These are phyloP conservation scores for Penicillium digitatum DNA, from an alignment of 2,329 filamentous ascomycete species.

Conservation along the genomic window DNA sequence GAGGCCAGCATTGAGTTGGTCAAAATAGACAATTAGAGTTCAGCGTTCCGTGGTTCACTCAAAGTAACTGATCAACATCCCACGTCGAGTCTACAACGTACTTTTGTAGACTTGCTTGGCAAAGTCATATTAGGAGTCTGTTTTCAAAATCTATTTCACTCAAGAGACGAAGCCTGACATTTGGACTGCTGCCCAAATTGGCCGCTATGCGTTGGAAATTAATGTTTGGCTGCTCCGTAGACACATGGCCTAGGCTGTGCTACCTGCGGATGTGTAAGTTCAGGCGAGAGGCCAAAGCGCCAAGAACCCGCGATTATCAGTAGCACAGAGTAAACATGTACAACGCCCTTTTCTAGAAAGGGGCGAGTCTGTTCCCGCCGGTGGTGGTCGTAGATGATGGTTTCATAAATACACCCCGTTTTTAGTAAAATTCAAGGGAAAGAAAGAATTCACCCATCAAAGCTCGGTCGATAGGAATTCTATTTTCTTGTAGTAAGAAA, in stretches of 20 bases:
- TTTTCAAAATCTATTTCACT: background rate
- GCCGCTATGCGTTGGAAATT: constrained; percentile 3
- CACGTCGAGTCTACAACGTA: constrained; percentile 1
- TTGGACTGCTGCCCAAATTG: constrained; percentile 9
- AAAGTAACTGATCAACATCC: constrained; percentile 4
- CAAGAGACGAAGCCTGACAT: background rate
- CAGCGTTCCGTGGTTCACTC: constrained; percentile 9
- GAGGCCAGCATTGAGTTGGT: background rate
- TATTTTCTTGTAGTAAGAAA: constrained; percentile 1
- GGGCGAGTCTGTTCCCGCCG: background rate
- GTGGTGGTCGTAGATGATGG: background rate
- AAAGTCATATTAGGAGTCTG: background rate
- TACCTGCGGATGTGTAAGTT: constrained; percentile 5
- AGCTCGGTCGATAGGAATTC: constrained; percentile 3
- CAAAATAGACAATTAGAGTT: constrained; percentile 9
- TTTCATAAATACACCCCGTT: background rate
- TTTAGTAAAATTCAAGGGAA: background rate
- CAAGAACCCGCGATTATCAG: constrained; percentile 1
- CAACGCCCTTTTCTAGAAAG: background rate
- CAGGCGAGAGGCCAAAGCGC: constrained; percentile 4
- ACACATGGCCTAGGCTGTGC: constrained; percentile 10
- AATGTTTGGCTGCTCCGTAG: constrained; percentile 6
- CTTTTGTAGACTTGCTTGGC: background rate
- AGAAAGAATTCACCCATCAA: background rate
- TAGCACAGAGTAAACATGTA: background rate